Conservation (phyloP, 129 eudicot species). For the Escallonia rubra region DNA sequence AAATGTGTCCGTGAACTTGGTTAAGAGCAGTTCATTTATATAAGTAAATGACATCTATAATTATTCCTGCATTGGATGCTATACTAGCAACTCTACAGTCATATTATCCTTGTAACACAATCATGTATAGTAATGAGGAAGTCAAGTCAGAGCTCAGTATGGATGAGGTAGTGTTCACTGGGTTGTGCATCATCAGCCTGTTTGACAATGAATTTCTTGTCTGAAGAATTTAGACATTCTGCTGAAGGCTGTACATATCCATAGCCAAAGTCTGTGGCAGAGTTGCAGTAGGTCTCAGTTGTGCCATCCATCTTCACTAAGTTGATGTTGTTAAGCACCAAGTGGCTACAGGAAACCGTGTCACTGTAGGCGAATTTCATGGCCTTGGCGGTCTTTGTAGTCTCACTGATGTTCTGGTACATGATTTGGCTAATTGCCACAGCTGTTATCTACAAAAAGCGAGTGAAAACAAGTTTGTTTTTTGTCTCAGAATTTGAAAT, state of each 20-base stretch:
- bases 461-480: not conserved
- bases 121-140: too few species aligned
- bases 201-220: conserved; percentile 29
- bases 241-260: conserved; percentile 77
- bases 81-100: too few species aligned
- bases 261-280: conserved; percentile 59
- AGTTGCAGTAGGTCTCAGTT: conserved; percentile 69
- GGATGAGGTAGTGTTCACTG: conserved; percentile 36
- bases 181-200: conserved; percentile 20
- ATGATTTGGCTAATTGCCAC: conserved; percentile 82
- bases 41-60: too few species aligned
- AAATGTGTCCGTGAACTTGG: too few species aligned
- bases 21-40: too few species aligned
- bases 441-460: conserved; percentile 53
- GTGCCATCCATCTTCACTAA: conserved; percentile 57
- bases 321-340: conserved; percentile 62
- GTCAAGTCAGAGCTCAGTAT: conserved; percentile 63
- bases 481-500: too few species aligned
- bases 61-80: too few species aligned
- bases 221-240: conserved; percentile 69
- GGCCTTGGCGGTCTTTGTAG: conserved; percentile 60
- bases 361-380: conserved; percentile 93
- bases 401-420: conserved; percentile 83
- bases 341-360: conserved; percentile 74
- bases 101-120: too few species aligned